Evolutionary conservation across 768 basidiomycete genomes (phyloP).

Genomic region (Boletus reticuloceps): DNA sequence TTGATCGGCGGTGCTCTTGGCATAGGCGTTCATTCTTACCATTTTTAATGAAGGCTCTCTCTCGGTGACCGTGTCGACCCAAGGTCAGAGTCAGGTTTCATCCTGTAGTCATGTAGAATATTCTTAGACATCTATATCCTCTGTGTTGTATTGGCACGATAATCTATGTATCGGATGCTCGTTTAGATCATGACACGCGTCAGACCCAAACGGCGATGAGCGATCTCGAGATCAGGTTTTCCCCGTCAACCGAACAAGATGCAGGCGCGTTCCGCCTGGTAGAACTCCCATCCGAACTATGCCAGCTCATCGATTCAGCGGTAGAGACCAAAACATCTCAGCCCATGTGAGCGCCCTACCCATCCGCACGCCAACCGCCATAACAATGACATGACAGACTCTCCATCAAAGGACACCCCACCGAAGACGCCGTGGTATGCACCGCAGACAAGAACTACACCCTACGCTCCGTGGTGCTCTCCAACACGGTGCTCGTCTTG

Average conservation of each 20-base stretch:
- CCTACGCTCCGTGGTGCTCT: constrained; percentile 82
- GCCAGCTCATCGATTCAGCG: constrained; percentile 56
- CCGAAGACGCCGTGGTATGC: constrained; percentile 90
- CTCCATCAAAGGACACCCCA: constrained; percentile 74
- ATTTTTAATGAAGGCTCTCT: constrained; percentile 79
- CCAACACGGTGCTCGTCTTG: constrained; percentile 82
- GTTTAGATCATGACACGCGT: too few relatives aligned
- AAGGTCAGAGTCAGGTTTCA: too few relatives aligned
- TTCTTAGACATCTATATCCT: too few relatives aligned
- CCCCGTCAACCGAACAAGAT: constrained; percentile 45
- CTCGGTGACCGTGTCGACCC: constrained; percentile 55
- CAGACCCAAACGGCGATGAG: constrained; percentile 14
- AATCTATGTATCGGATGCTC: too few relatives aligned
- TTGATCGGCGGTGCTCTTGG: constrained; percentile 82
- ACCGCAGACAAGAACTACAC: constrained; percentile 77
- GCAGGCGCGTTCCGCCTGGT: constrained; percentile 62
- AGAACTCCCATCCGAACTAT: constrained; percentile 72
- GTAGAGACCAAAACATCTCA: constrained; percentile 30
- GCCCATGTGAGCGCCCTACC: constrained; percentile 23
- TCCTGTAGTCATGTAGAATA: too few relatives aligned
- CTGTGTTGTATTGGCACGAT: too few relatives aligned
- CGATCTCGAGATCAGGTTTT: constrained; percentile 47
- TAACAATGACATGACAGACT: constrained; percentile 40
- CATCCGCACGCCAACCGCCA: not conserved
- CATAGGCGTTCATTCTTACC: constrained; percentile 88